Base-by-base conservation (phyloP, 805 yeast species). In the Saccharomyces kudriavzevii region DNA sequence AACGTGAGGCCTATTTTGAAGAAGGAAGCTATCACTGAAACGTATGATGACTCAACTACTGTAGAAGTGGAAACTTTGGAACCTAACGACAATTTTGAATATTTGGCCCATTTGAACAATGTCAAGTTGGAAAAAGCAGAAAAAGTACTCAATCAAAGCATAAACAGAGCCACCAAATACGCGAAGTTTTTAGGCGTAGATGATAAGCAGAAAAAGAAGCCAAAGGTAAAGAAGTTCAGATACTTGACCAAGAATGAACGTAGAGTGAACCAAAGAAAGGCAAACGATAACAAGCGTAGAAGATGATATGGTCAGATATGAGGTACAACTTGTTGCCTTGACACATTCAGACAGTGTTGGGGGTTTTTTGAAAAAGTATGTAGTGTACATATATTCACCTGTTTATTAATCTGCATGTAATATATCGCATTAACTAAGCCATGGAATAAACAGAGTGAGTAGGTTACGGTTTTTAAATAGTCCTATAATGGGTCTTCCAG, bases 221-320 rank as follows among this genome's bases (percentile, higher is more conserved):
- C 60, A 55, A 80, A 77, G 71, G 85, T 85, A 78, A 85, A 83
- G 77, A 91, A 91, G 77, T 90, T 90, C 65, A 82, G 97, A 71
- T 92, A 91, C 62, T 77, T 91, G 68, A 81, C 94, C 49, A 89
- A 89, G 69, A 72, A 76, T 27, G 97, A 90, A 71, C 80, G 98
- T 70, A 82, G 73, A 61, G 70, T 69, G 22, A 81, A 82, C 55
- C 78, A 80, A 73, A 69, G 79, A 72, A 72, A 79, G 69, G 73
- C 70, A 49, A 71, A 68, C 49, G 61, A 67, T 52, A 71, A 70
- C 57, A 71, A 69, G 55, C 65, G 68, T 56, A 72, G 72, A 63
- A 65, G 58, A 52, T 62, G 54, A 54, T 25, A 28, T n/a, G 17
- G 11, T 17, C 26, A 24, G 29, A 27, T 35, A 17, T 35, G 4